Percentiles rank a stretch among this genome's conserved stretches.
These are phyloP conservation scores for Colletotrichum higginsianum DNA, from an alignment of 2,329 filamentous ascomycete genomes.

Conservation along the genomic window DNA sequence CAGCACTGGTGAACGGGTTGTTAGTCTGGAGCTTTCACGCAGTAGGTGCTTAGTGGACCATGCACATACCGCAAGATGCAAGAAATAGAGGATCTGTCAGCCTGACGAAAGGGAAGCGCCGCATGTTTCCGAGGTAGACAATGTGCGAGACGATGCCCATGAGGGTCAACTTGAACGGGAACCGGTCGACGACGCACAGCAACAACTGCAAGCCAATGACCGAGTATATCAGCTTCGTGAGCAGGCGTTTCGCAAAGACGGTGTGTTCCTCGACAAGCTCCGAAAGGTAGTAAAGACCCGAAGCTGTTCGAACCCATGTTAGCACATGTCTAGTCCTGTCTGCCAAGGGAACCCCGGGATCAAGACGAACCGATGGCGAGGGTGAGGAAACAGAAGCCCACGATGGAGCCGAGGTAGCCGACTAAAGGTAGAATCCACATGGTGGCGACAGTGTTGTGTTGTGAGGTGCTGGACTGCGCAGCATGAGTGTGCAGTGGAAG, in stretches of 20 bases:
- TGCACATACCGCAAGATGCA: conserved; percentile 79
- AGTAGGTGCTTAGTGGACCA: neutral
- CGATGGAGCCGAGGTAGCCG: conserved; percentile 87
- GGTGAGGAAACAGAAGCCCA: conserved; percentile 95
- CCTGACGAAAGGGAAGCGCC: conserved; percentile 82
- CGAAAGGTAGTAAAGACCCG: conserved; percentile 98
- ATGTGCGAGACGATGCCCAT: conserved; percentile 86
- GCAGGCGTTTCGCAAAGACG: conserved; percentile 88
- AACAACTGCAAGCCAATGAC: conserved; percentile 82
- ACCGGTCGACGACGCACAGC: conserved; percentile 86
- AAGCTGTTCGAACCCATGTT: conserved; percentile 69
- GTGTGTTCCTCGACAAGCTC: conserved; percentile 99
- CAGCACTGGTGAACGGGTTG: conserved; percentile 68
- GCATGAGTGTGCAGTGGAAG: conserved; percentile 10
- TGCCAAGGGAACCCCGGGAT: conserved; percentile 30
- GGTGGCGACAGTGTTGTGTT: conserved; percentile 48
- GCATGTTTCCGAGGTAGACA: conserved; percentile 90
- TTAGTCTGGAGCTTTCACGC: neutral
- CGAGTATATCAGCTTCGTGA: conserved; percentile 87
- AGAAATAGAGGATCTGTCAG: conserved; percentile 90
- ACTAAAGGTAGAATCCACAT: conserved; percentile 98
- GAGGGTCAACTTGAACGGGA: conserved; percentile 81
- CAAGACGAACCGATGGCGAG: conserved; percentile 83
- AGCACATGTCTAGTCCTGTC: neutral
- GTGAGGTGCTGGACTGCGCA: neutral